These are phyloP conservation scores for Nicotiana paniculata DNA, from an alignment of 257 asterid genomes.

Conservation along the genomic window DNA sequence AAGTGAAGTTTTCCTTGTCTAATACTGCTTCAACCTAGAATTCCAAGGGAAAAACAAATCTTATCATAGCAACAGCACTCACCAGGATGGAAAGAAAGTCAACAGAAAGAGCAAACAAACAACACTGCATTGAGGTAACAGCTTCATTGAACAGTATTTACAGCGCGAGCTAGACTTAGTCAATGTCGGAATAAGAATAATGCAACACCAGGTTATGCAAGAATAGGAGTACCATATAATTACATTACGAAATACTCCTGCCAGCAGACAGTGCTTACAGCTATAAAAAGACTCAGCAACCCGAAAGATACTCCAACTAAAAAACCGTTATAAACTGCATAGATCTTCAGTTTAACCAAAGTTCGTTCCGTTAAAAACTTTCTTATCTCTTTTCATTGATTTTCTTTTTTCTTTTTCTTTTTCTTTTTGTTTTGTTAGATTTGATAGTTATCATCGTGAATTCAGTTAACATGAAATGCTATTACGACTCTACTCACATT, in stretches of 20 bases:
- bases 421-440: background rate
- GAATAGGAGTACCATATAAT: background rate
- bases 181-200: background rate
- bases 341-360: background rate
- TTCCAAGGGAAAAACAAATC: background rate
- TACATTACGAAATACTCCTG: background rate
- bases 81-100: background rate
- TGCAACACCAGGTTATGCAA: background rate
- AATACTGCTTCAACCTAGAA: conserved; percentile 84
- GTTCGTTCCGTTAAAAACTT: background rate
- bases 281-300: background rate
- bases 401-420: background rate
- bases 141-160: background rate
- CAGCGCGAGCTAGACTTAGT: background rate
- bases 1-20: conserved; percentile 78
- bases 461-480: background rate
- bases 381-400: background rate
- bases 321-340: background rate
- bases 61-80: background rate
- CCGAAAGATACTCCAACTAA: background rate
- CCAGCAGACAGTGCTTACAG: background rate
- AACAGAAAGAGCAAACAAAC: background rate
- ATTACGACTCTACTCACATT: background rate
- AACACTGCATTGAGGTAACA: background rate
- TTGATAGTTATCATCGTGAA: background rate